phyloP scores from a whole-genome alignment of 176 grass and related monocot genomes.

The Zoysia pacifica region DNA sequence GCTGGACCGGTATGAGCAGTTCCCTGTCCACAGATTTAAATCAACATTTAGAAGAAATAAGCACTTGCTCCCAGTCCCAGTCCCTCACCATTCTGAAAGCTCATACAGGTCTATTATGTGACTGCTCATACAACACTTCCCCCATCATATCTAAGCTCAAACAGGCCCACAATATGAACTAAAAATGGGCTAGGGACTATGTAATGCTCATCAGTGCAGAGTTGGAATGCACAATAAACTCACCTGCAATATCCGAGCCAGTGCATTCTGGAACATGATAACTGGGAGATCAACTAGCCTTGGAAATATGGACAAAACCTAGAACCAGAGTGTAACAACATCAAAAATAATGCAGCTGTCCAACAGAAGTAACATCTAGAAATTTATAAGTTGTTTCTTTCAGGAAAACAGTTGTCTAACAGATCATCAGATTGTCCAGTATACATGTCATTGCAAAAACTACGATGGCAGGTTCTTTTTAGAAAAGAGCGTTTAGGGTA shows the following conservation, averaged over 20 bases:
- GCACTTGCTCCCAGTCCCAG: neutral
- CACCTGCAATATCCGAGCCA: constrained; percentile 99
- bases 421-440: neutral
- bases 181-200: neutral
- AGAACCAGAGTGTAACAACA: constrained; percentile 28
- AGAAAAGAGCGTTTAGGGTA: no score
- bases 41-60: constrained; percentile 9
- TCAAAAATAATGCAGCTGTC: neutral
- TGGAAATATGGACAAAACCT: constrained; percentile 96
- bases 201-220: constrained; percentile 15
- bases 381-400: neutral
- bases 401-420: neutral
- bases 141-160: neutral
- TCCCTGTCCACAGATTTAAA: constrained; percentile 54
- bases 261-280: constrained; percentile 86
- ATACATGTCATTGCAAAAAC: constrained; percentile 28
- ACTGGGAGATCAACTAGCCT: constrained; percentile 89
- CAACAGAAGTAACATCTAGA: neutral
- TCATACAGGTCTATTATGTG: neutral
- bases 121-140: neutral
- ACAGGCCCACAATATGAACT: neutral
- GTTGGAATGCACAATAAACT: constrained; percentile 9
- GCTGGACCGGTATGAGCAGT: constrained; percentile 95
- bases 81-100: neutral
- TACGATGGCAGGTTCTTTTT: neutral